Base-by-base conservation (phyloP, 805 yeast genomes). In the Tetrapisispora fleetii region DNA sequence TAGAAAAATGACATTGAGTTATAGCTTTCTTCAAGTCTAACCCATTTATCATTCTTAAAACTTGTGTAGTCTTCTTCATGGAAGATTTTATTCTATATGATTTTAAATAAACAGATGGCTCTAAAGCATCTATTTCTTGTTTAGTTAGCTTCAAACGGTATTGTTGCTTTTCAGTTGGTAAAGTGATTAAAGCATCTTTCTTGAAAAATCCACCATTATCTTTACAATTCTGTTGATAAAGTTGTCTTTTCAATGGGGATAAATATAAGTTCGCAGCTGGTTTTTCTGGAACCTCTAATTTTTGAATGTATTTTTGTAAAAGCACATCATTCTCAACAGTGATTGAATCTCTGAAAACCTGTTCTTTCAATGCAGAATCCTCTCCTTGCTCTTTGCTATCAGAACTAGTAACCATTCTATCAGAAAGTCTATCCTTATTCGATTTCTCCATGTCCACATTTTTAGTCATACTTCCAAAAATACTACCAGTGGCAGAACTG, bases 1-100 rank as follows among this genome's bases (percentile, higher is more conserved):
- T 76, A 63, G 81, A 79, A 72, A 91, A 91, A 67, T 91, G 97
- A 57, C 90, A 81, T 69, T 90, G 97, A 38, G 91, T 87, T 56
- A 91, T 84, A 46, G 97, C 98, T 40, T 77, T 78, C 56, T 80
- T 78, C 35, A 86, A 79, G 47, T 79, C 76, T 67, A 85, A 69
- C 33, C 83, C 83, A 49, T 86, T 77, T 50, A 90, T 76, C 60
- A 89, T 78, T 55, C 97, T 76, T 54, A 86, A 73, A 44, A 88
- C 84, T 37, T 80, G 72, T 11, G 87, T 87, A 41, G 93, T 87
- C 69, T 91, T 91, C 68, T 91, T 91, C 72, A 83, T 78, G 6
- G 95, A 82, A n/a, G 90, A 78, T 65, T 87, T 87, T 57, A 90
- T 75, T 67, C 98, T 77, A 72, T 75, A 82, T 11, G 95, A 84